Percentiles rank a stretch among this genome's conserved stretches.
phyloP scores from a whole-genome alignment of 2,329 filamentous ascomycete genomes.

The Penicillium sp. region DNA sequence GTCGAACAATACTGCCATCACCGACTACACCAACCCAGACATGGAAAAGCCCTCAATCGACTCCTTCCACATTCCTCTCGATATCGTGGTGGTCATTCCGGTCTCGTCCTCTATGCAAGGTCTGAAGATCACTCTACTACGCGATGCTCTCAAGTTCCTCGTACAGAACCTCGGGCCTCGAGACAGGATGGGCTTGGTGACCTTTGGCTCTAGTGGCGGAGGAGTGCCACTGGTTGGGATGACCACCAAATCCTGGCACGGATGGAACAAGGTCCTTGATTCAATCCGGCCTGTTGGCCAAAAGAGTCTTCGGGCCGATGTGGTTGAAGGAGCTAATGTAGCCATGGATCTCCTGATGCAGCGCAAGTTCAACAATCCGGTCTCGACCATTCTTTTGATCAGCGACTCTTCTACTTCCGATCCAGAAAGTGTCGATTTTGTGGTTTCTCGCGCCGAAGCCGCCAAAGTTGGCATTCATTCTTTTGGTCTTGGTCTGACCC shows the following conservation, averaged over 20 bases:
- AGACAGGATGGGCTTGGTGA: constrained; percentile 95
- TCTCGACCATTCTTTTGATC: constrained; percentile 93
- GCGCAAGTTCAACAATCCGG: constrained; percentile 89
- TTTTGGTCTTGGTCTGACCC: constrained; percentile 91
- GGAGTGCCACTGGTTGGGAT: constrained; percentile 96
- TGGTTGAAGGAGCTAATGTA: constrained; percentile 95
- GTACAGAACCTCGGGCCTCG: constrained; percentile 84
- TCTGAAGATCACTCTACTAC: constrained; percentile 92
- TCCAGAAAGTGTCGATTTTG: constrained; percentile 93
- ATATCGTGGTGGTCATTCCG: constrained; percentile 93
- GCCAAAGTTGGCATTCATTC: constrained; percentile 97
- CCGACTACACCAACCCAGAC: constrained; percentile 80
- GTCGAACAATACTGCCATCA: constrained; percentile 82
- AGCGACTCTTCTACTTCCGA: constrained; percentile 96
- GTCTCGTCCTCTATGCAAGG: constrained; percentile 99
- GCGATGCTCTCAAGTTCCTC: constrained; percentile 88
- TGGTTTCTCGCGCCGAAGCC: constrained; percentile 91
- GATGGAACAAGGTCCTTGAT: constrained; percentile 81
- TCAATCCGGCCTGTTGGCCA: constrained; percentile 92
- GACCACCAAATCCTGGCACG: constrained; percentile 91
- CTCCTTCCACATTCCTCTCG: constrained; percentile 86
- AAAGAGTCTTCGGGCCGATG: constrained; percentile 93
- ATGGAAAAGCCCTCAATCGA: constrained; percentile 51
- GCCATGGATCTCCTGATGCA: constrained; percentile 99
- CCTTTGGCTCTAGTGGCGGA: constrained; percentile 90